Percentiles rank a stretch among this genome's conserved stretches.
phyloP scores from a whole-genome alignment of 2,329 filamentous ascomycete species.

The Epichloe sylvatica region DNA sequence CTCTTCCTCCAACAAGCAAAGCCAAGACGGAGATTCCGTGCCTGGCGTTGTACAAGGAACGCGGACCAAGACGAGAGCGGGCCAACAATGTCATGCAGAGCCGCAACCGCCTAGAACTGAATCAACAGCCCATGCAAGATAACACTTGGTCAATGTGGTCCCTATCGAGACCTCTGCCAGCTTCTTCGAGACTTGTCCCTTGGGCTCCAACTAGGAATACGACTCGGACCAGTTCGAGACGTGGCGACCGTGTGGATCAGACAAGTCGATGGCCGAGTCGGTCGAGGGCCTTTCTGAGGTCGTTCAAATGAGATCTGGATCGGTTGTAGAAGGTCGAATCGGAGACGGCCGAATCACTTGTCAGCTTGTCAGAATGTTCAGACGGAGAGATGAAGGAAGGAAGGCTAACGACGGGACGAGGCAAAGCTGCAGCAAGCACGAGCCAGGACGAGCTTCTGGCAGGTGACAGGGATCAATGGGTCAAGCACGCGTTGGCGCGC shows the following conservation, averaged over 20 bases:
- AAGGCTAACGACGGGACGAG: neutral
- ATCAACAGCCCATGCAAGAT: constrained; percentile 2
- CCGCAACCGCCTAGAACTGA: neutral
- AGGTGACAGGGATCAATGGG: neutral
- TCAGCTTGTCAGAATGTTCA: neutral
- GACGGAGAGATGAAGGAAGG: neutral
- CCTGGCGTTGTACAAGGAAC: constrained; percentile 4
- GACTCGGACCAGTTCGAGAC: neutral
- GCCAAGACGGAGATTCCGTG: constrained; percentile 2
- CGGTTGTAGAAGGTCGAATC: neutral
- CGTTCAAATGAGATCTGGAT: neutral
- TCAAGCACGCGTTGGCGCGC: neutral
- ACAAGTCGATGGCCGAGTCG: neutral
- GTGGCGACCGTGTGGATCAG: neutral
- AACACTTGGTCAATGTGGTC: constrained; percentile 1
- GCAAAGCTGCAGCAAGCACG: neutral
- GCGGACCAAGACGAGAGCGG: constrained; percentile 2
- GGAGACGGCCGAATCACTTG: neutral
- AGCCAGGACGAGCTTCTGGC: constrained; percentile 1
- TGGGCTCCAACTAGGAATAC: neutral
- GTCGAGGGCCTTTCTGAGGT: too few relatives aligned
- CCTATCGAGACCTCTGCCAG: neutral
- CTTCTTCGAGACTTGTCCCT: neutral
- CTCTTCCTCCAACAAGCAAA: constrained; percentile 5
- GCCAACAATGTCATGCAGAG: neutral